Evolutionary conservation across 2,329 filamentous ascomycete genomes (phyloP).

Genomic region (Talaromyces funiculosus): DNA sequence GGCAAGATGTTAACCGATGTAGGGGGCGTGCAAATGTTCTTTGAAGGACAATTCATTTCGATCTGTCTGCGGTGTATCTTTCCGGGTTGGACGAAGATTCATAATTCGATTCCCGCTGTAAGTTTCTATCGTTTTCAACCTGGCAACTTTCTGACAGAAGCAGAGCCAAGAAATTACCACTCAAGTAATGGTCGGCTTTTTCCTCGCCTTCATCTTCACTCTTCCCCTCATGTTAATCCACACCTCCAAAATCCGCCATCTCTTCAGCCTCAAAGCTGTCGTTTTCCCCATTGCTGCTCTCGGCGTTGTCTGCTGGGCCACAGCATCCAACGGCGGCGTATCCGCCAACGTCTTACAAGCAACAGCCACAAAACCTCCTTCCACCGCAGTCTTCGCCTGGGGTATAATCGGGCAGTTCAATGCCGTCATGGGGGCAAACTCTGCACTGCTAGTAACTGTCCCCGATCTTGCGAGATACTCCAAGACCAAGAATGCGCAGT

Average conservation of each 20-base stretch:
- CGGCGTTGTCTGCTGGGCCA: conserved; percentile 34
- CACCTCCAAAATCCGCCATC: conserved; percentile 30
- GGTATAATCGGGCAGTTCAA: conserved; percentile 36
- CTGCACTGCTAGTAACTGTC: conserved; percentile 33
- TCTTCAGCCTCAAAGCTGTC: conserved; percentile 35
- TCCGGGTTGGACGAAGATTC: conserved; percentile 20
- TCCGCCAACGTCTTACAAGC: conserved; percentile 17
- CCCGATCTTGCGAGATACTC: conserved; percentile 36
- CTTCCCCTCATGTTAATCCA: conserved; percentile 31
- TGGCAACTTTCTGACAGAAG: too few species aligned
- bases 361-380: conserved; percentile 13
- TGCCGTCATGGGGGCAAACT: conserved; percentile 34
- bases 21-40: conserved; percentile 21
- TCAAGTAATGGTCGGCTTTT: conserved; percentile 21
- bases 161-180: conserved; percentile 22
- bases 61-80: conserved; percentile 25
- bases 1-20: background rate
- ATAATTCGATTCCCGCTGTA: conserved; percentile 21
- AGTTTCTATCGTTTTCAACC: too few species aligned
- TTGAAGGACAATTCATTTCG: conserved; percentile 21
- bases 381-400: conserved; percentile 31
- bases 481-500: conserved; percentile 26
- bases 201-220: conserved; percentile 22
- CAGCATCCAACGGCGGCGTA: conserved; percentile 21
- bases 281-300: conserved; percentile 33